phyloP scores from a whole-genome alignment of 352 stramenopile species.

The Pythium sukuiense region DNA sequence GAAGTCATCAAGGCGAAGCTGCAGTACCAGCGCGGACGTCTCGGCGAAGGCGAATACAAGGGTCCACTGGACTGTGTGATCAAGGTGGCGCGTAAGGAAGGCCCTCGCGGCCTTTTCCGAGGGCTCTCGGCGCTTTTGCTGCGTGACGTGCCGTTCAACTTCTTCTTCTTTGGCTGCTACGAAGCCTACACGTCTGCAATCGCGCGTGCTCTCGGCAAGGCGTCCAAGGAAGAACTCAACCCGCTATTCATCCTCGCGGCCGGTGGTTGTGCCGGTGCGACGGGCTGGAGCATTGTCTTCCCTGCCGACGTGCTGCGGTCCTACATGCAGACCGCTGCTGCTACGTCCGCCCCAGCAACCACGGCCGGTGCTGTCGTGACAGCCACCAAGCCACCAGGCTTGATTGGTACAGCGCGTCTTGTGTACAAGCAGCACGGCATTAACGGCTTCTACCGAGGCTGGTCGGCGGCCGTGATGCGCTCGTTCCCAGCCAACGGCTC shows the following conservation, averaged over 20 bases:
- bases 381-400: constrained; percentile 24
- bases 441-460: constrained; percentile 83
- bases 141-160: constrained; percentile 90
- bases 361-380: constrained; percentile 14
- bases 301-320: constrained; percentile 86
- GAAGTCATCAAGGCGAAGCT: constrained; percentile 89
- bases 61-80: constrained; percentile 65
- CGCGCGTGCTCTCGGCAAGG: constrained; percentile 43
- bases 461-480: constrained; percentile 79
- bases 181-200: constrained; percentile 67
- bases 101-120: constrained; percentile 64
- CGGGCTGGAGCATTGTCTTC: constrained; percentile 86
- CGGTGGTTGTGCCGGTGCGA: constrained; percentile 74
- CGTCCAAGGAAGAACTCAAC: constrained; percentile 75
- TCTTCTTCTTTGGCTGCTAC: constrained; percentile 90
- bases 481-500: constrained; percentile 89
- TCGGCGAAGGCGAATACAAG: constrained; percentile 67
- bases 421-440: constrained; percentile 75
- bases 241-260: constrained; percentile 69
- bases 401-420: constrained; percentile 48
- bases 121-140: constrained; percentile 83
- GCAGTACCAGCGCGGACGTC: constrained; percentile 68
- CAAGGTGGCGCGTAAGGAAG: constrained; percentile 64
- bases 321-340: constrained; percentile 65
- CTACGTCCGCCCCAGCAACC: not conserved